These are phyloP conservation scores for Pythium chondricola DNA, from an alignment of 352 stramenopile species.

Conservation along the genomic window DNA sequence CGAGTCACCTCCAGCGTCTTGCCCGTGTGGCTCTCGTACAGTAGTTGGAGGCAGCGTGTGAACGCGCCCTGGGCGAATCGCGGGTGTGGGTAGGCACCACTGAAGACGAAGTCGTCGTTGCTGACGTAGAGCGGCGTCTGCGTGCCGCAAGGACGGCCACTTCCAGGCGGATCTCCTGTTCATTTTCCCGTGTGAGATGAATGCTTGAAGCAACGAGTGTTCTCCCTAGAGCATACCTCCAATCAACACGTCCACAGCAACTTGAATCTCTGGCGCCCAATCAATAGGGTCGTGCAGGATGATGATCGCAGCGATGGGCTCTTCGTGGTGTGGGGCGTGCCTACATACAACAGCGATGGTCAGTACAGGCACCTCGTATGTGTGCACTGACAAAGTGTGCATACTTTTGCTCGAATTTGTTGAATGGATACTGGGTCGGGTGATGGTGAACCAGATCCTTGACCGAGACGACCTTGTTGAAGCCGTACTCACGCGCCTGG, in stretches of 20 bases:
- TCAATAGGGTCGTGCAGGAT: constrained; percentile 89
- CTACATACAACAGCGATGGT: constrained; percentile 18
- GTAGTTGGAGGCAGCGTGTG: constrained; percentile 62
- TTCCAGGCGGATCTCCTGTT: constrained; percentile 58
- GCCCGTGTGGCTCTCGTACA: constrained; percentile 66
- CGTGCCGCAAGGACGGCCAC: constrained; percentile 31
- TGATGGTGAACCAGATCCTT: constrained; percentile 62
- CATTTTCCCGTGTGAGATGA: too few relatives aligned
- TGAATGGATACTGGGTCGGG: constrained; percentile 79
- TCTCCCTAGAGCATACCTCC: too few relatives aligned
- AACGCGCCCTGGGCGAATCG: constrained; percentile 84
- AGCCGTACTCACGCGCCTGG: constrained; percentile 55
- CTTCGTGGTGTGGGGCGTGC: constrained; percentile 41
- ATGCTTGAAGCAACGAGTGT: too few relatives aligned
- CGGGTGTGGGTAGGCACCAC: constrained; percentile 70
- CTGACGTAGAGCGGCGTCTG: constrained; percentile 79
- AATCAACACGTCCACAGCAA: constrained; percentile 86
- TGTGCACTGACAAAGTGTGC: neutral
- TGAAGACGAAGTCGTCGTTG: constrained; percentile 89
- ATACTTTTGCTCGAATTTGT: constrained; percentile 59
- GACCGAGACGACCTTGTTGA: constrained; percentile 75
- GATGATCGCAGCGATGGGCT: constrained; percentile 81
- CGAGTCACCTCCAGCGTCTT: constrained; percentile 62
- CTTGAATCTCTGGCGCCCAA: constrained; percentile 85
- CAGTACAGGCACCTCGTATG: too few relatives aligned